A percentile compares a stretch with the other conserved stretches of the same genome.
Conservation (phyloP, 2,329 filamentous ascomycete species). For the Blastomyces parvus region DNA sequence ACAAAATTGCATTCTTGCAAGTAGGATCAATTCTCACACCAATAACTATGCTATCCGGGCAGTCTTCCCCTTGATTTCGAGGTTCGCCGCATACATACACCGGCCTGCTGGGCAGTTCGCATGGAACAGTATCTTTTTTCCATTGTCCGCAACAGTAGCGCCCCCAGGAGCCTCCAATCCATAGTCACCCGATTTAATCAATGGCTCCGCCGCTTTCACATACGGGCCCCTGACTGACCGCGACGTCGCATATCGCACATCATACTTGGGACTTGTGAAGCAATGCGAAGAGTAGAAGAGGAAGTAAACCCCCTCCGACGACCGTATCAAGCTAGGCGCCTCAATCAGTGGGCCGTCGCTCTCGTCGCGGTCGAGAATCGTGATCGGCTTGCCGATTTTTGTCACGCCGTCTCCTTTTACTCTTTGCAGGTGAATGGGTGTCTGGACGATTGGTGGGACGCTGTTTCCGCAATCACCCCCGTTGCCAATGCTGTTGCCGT, state of each 20-base stretch:
- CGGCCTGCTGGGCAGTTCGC: conserved; percentile 20
- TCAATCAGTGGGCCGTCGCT: conserved; percentile 55
- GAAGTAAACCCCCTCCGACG: conserved; percentile 41
- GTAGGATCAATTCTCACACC: background rate
- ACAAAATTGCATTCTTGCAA: too few relatives aligned
- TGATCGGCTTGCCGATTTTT: conserved; percentile 42
- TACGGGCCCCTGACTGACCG: conserved; percentile 30
- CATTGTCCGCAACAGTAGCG: conserved; percentile 21
- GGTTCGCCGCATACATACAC: conserved; percentile 11
- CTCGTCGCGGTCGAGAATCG: conserved; percentile 54
- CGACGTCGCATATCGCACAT: conserved; percentile 51
- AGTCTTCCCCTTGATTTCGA: background rate
- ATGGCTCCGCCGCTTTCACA: conserved; percentile 25
- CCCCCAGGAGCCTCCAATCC: conserved; percentile 21
- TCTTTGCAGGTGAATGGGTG: conserved; percentile 35
- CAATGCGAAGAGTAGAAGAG: conserved; percentile 56
- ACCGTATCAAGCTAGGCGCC: conserved; percentile 46
- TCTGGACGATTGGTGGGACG: conserved; percentile 27
- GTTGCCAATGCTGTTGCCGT: conserved; percentile 49
- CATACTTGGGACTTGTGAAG: conserved; percentile 46
- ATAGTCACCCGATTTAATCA: conserved; percentile 29
- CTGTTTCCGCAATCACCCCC: conserved; percentile 42
- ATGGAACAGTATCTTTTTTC: conserved; percentile 25
- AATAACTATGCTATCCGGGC: background rate
- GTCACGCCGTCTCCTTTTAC: conserved; percentile 43